Conservation (phyloP, 306 rosid genomes). For the Alnus glutinosa region DNA sequence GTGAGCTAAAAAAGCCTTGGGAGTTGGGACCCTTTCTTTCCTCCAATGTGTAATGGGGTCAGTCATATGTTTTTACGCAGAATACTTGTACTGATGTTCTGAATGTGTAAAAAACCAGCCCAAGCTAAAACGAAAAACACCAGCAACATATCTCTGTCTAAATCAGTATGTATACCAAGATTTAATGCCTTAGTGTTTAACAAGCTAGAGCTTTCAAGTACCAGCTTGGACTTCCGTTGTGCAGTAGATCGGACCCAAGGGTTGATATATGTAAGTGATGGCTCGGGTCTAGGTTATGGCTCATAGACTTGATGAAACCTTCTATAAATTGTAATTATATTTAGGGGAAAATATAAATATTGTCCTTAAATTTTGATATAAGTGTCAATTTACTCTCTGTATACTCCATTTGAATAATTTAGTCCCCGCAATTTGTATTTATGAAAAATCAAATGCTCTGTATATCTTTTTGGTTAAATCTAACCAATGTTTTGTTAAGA, state of each 20-base stretch:
- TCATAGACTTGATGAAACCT: background rate
- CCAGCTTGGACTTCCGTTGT: background rate
- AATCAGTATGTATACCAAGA: background rate
- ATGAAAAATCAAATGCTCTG: too few species aligned
- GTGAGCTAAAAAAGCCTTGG: slow-evolving; percentile 23
- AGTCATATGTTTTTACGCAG: slow-evolving; percentile 5
- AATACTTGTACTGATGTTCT: background rate
- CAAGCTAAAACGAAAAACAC: background rate
- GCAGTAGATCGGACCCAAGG: background rate
- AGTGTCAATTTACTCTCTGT: background rate
- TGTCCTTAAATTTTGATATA: too few species aligned
- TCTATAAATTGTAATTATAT: background rate
- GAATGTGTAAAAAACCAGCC: background rate
- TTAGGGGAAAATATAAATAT: background rate
- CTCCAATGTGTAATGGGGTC: slow-evolving; percentile 14
- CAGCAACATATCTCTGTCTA: background rate
- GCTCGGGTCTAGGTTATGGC: slow-evolving; percentile 1
- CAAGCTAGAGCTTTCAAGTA: background rate
- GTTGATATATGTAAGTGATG: slow-evolving; percentile 11
- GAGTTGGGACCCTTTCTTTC: slow-evolving; percentile 24
- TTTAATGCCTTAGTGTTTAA: background rate
- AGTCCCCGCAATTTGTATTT: background rate
- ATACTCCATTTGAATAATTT: background rate
- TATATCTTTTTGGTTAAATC: too few species aligned
- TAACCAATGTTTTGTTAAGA: too few species aligned